phyloP scores from a whole-genome alignment of 331 rosid species.

The Rosa hybrid region DNA sequence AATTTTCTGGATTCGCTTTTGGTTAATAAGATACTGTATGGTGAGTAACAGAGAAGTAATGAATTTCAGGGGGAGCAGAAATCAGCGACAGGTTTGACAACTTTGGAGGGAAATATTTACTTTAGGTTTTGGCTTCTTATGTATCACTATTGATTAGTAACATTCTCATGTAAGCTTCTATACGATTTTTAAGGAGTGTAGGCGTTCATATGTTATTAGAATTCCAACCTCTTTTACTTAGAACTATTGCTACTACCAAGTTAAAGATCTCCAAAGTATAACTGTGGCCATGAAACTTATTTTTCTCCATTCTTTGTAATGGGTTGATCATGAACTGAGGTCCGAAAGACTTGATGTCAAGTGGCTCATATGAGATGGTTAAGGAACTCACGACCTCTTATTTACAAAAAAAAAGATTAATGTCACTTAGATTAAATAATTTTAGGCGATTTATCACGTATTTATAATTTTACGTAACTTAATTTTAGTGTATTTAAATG shows the following conservation, averaged over 20 bases:
- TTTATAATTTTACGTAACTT: too few relatives aligned
- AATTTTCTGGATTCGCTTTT: background rate
- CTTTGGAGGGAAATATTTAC: constrained; percentile 3
- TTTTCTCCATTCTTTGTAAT: background rate
- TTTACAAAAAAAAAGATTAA: background rate
- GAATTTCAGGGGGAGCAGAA: constrained; percentile 39
- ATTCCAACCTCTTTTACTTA: background rate
- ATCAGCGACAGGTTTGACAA: constrained; percentile 13
- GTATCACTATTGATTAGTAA: background rate
- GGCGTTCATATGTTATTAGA: background rate
- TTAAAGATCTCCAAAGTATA: background rate
- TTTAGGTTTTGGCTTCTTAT: background rate
- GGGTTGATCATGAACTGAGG: background rate
- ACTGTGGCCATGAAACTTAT: background rate
- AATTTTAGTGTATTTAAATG: too few relatives aligned
- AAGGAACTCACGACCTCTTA: background rate
- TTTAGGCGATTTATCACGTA: too few relatives aligned
- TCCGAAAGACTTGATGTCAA: background rate
- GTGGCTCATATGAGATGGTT: too few relatives aligned
- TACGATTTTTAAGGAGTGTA: background rate
- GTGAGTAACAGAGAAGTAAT: background rate
- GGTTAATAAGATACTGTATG: background rate
- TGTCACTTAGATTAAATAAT: too few relatives aligned
- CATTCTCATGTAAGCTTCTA: background rate
- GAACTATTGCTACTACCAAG: background rate